phyloP scores from a whole-genome alignment of 129 eudicot genomes.

The carrot (Daucus carota) region DH1_v3.0 NC_030382.2:29506001-29506500 shows the following conservation, averaged over 20 bases:
- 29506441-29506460: not conserved
- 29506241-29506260: not conserved
- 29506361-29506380: not conserved
- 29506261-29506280: not conserved
- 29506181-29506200: not conserved
- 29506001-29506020: not conserved
- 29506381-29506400: not conserved
- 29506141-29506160: not conserved
- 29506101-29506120: too few species aligned
- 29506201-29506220: too few species aligned
- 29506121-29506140: too few species aligned
- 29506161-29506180: not conserved
- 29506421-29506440: not conserved
- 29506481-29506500: not conserved
- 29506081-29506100: too few species aligned
- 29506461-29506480: not conserved
- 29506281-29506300: not conserved
- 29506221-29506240: too few species aligned
- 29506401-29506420: not conserved
- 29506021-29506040: not conserved
- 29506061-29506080: not conserved
- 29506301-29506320: not conserved
- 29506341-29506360: not conserved
- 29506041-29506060: not conserved
- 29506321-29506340: not conserved